Percentiles rank a stretch among this genome's conserved stretches.
Conservation (phyloP, 2,329 filamentous ascomycete genomes). For the Graphilbum ipis-grandicollis region DNA sequence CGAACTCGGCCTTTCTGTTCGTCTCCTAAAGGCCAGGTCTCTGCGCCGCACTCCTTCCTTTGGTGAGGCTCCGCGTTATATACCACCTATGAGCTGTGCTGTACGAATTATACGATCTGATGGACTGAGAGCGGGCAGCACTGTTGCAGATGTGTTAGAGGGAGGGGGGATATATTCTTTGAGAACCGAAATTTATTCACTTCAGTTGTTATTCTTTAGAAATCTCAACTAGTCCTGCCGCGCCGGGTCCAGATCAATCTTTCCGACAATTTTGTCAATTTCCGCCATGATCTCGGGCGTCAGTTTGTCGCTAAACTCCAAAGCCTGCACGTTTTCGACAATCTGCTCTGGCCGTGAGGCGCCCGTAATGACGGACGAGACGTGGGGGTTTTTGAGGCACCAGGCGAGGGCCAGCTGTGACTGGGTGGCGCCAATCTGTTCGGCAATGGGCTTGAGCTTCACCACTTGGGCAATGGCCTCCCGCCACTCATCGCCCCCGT, state of each 20-base stretch:
- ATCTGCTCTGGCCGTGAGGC: conserved; percentile 34
- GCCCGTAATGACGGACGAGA: conserved; percentile 34
- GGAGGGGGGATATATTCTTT: too few species aligned
- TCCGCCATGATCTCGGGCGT: conserved; percentile 31
- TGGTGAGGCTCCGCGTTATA: too few species aligned
- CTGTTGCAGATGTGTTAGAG: too few species aligned
- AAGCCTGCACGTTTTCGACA: conserved; percentile 28
- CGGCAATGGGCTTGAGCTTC: conserved; percentile 28
- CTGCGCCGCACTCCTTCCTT: too few species aligned
- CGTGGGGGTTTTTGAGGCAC: conserved; percentile 35
- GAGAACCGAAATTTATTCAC: too few species aligned
- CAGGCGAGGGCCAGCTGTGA: conserved; percentile 33
- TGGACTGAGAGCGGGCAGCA: too few species aligned
- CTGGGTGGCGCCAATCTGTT: conserved; percentile 36
- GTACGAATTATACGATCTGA: too few species aligned
- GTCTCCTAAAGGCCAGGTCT: too few species aligned
- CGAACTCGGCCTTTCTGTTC: too few species aligned
- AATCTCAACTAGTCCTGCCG: background rate
- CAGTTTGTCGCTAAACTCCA: conserved; percentile 27
- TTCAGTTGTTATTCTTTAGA: too few species aligned
- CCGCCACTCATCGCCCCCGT: conserved; percentile 31
- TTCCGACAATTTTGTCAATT: conserved; percentile 25
- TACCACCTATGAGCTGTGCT: too few species aligned
- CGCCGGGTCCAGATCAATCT: conserved; percentile 3
- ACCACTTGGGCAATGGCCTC: conserved; percentile 25